These are phyloP conservation scores for Capronia coronata DNA, from an alignment of 2,329 filamentous ascomycete species.

Conservation along the genomic window DNA sequence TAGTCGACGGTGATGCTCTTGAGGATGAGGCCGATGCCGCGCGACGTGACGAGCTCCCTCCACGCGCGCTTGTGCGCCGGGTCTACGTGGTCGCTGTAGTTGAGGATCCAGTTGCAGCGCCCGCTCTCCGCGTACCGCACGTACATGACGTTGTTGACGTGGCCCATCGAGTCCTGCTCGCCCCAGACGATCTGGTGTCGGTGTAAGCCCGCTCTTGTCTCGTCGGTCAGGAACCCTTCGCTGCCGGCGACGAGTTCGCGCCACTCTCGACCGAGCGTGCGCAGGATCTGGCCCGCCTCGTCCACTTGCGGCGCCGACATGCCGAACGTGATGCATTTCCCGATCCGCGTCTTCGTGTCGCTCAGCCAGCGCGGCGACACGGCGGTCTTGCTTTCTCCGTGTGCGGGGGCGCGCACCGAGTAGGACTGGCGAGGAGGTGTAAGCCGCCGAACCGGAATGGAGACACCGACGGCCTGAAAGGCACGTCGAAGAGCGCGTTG, in stretches of 20 bases:
- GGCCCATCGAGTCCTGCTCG: conserved; percentile 56
- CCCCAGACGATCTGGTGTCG: conserved; percentile 70
- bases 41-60: conserved; percentile 61
- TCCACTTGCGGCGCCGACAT: conserved; percentile 52
- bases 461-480: not conserved
- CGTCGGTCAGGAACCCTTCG: conserved; percentile 65
- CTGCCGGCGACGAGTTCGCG: conserved; percentile 63
- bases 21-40: conserved; percentile 66
- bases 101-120: conserved; percentile 69
- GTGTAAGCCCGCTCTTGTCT: conserved; percentile 56
- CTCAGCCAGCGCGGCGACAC: conserved; percentile 61
- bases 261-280: conserved; percentile 60
- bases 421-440: conserved; percentile 1
- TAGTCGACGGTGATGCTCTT: conserved; percentile 74
- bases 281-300: conserved; percentile 55
- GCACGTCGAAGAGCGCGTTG: conserved; percentile 14
- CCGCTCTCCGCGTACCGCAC: conserved; percentile 76
- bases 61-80: conserved; percentile 57
- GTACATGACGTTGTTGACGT: conserved; percentile 84
- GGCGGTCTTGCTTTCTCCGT: conserved; percentile 52
- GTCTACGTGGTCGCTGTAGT: conserved; percentile 60
- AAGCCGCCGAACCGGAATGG: not conserved
- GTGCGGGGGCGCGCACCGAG: conserved; percentile 56
- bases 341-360: conserved; percentile 59
- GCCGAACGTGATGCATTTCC: conserved; percentile 70